Evolutionary conservation across 2,329 filamentous ascomycete genomes (phyloP), one percentile per base, ranked within the genome.

Genomic region (Diaporthe ampelina): DNA sequence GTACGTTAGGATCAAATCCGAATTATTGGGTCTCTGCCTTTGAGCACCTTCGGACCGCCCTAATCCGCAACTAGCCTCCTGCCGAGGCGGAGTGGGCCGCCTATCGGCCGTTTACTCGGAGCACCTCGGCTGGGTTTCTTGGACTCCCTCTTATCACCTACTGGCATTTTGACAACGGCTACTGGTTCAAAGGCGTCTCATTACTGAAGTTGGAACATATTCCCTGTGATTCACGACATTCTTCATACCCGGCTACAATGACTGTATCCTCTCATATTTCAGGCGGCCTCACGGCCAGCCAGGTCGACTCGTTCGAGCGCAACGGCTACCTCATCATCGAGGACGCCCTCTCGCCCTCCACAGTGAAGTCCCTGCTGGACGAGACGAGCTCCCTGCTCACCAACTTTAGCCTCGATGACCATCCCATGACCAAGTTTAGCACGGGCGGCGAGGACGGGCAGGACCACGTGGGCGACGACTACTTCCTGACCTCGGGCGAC

Each of bases 261-360:
- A 19, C 72, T 21, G 45, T 63, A 17, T n/a, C 61, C 26, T 43
- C 59, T 10, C 72, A 73, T n/a, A 15, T 7, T 13, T n/a, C 75
- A 43, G 72, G 73, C 61, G 93, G 93, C 73, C 93, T 98, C 74
- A 93, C 92, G 21, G 83, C 91, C 57, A 87, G 90, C 43, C 95
- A 98, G 81, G 85, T 97, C 61, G 82, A 89, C 65, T 87, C 88
- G 80, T 98, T 97, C 87, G 83, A 93, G 78, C 87, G 90, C 68
- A 94, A 98, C 85, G 97, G 97, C 84, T 98, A 97, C 85, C 92
- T 98, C 75, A 89, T 98, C 79, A 90, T 99, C 79, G 94, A 94
- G 1, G 84, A 93, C 80, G 95, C 94, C 73, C 90, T 98, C 54
- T 88, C 88, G 13, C 87, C 88, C 0, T 82, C 88, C 1, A 94